Base-by-base conservation (phyloP, 148 eudicot genomes). In the Amaranthus cruentus region DNA sequence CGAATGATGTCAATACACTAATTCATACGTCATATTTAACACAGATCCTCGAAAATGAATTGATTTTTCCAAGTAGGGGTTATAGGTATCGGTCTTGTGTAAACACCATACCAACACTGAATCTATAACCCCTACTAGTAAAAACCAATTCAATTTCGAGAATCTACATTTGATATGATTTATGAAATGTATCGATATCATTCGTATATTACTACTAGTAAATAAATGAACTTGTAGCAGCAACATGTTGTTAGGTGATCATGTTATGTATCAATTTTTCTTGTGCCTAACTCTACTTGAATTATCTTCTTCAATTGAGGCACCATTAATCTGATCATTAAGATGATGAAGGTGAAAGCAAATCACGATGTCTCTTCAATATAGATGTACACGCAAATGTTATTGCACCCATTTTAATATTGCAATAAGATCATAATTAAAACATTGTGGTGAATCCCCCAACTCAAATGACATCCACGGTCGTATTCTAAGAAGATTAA, bases 1-100 rank as follows among this genome's bases (percentile, higher is more conserved):
- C 18, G 18, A 18, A 18, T 18, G 18, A 18, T 18, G 18, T 18
- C 18, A 18, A 18, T 18, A 18, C 79, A 91, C 90, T 43, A 96
- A 91, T 66, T 97, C 97, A 72, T 95, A 97, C 1, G 97, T 94
- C 48, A 94, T 94, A 75, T 94, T 60, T 90, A 79, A 1, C 97
- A 97, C 62, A 85, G 84, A 75, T 95, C 91, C 61, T 82, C 85
- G 57, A 75, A 87, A 79, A 81, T 91, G 88, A 95, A 95, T 60
- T 95, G 97, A 97, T 95, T 91, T 85, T 95, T 95, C 83, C 83
- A 91, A 51, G 93, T 91, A 71, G 98, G 98, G 28, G 93, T 87
- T 61, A 0, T 79, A 15, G 98, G 96, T 49, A 18, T 97, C 98
- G 4, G 4, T 91, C 21, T 49, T 94, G 28, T 18, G 18, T 18